Conservation (phyloP, 495 filamentous ascomycete species). For the Neurospora sublineolata region DNA sequence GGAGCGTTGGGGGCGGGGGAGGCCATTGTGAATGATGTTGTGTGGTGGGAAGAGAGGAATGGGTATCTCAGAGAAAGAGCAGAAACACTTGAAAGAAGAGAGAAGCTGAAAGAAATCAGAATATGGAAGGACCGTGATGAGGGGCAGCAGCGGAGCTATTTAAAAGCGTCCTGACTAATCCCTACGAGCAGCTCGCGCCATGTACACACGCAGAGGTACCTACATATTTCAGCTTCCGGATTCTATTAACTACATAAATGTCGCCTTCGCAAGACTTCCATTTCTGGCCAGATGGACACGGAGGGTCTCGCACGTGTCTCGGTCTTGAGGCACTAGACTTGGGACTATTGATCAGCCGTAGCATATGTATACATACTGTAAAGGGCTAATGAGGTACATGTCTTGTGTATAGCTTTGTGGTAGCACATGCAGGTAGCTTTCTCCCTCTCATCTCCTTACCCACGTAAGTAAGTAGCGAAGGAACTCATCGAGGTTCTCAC, state of each 20-base stretch:
- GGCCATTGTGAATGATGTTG: slow-evolving; percentile 36
- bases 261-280: not conserved
- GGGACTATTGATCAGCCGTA: not conserved
- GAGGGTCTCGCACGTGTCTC: not conserved
- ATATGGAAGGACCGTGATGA: slow-evolving; percentile 1
- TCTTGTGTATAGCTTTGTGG: not conserved
- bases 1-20: slow-evolving; percentile 33
- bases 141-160: slow-evolving; percentile 7
- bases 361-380: not conserved
- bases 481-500: not conserved
- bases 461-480: not conserved
- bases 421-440: not conserved
- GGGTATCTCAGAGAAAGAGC: slow-evolving; percentile 2
- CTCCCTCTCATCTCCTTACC: not conserved
- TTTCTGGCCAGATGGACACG: not conserved
- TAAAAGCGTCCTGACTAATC: slow-evolving; percentile 3
- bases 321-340: not conserved
- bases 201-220: not conserved
- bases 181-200: not conserved
- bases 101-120: not conserved
- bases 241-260: not conserved
- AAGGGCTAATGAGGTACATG: not conserved
- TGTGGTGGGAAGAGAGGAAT: not conserved
- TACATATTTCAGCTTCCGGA: not conserved
- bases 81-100: slow-evolving; percentile 1